These are phyloP conservation scores for Aspergillus melleus DNA, from an alignment of 2,329 filamentous ascomycete species.

Conservation along the genomic window DNA sequence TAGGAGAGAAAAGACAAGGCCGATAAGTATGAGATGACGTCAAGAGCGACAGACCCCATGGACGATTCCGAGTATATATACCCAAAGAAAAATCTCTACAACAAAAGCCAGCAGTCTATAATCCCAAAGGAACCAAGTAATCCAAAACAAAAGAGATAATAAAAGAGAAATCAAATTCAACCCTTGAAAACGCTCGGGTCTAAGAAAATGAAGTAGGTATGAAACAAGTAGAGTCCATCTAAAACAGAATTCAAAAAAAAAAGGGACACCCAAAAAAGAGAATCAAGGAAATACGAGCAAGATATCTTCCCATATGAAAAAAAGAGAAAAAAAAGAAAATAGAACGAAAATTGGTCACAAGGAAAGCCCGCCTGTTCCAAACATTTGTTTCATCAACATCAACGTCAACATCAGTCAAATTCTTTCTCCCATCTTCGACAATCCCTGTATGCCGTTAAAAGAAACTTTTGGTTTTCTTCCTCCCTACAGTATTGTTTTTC, in stretches of 20 bases:
- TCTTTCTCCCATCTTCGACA: constrained; percentile 10
- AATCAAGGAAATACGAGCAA: constrained; percentile 13
- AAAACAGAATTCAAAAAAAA: constrained; percentile 9
- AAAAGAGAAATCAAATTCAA: constrained; percentile 16
- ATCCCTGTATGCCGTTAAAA: constrained; percentile 23
- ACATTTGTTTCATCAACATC: constrained; percentile 3
- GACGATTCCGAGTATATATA: no score
- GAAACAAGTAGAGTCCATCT: constrained; percentile 23
- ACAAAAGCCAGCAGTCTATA: background rate
- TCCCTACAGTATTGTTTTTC: constrained; percentile 11
- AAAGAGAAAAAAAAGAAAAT: constrained; percentile 11
- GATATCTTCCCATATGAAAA: constrained; percentile 20
- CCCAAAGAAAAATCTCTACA: background rate
- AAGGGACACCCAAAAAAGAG: constrained; percentile 18
- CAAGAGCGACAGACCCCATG: no score
- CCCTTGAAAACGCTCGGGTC: constrained; percentile 20
- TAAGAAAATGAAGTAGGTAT: constrained; percentile 22
- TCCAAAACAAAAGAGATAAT: background rate
- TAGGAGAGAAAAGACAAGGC: background rate
- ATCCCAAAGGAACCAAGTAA: background rate
- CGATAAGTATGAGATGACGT: no score
- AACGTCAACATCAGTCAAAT: background rate
- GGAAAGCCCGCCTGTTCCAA: constrained; percentile 3
- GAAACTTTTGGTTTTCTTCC: constrained; percentile 17
- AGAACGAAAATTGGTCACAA: constrained; percentile 7